Conservation (phyloP, 2,329 filamentous ascomycete species). For the Clonostachys sp. region DNA sequence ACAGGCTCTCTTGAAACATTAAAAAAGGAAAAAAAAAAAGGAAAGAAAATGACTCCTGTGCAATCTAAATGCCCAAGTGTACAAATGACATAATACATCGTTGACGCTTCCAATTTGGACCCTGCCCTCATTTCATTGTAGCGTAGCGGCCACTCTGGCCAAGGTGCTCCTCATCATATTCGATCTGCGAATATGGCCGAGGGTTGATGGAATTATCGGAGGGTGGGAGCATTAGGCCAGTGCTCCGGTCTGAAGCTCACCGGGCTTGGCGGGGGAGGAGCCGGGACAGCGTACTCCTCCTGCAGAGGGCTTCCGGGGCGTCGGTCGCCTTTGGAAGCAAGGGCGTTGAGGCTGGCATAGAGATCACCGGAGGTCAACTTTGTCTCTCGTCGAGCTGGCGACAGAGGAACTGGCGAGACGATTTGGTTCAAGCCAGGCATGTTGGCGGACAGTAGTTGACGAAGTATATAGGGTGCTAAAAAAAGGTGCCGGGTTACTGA, state of each 20-base stretch:
- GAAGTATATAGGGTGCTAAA: too few species aligned
- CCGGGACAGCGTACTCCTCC: conserved; percentile 60
- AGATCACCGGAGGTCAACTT: conserved; percentile 43
- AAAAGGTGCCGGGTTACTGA: too few species aligned
- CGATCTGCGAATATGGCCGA: too few species aligned
- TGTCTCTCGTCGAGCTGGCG: conserved; percentile 38
- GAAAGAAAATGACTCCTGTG: neutral
- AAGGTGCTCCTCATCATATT: too few species aligned
- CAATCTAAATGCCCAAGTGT: too few species aligned
- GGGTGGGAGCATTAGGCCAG: conserved; percentile 30
- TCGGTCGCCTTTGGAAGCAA: conserved; percentile 34
- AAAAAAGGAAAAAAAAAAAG: neutral
- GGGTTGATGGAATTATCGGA: too few species aligned
- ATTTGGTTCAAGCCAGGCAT: conserved; percentile 23
- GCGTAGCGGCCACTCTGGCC: too few species aligned
- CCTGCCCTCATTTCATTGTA: too few species aligned
- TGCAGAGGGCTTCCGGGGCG: conserved; percentile 43
- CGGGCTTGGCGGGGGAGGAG: conserved; percentile 59
- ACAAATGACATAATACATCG: too few species aligned
- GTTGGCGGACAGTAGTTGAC: conserved; percentile 5
- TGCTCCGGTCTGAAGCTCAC: conserved; percentile 56
- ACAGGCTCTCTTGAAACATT: too few species aligned
- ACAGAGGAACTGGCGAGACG: conserved; percentile 40
- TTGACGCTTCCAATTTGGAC: too few species aligned
- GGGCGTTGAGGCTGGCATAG: conserved; percentile 46